Conservation (phyloP, 2,329 filamentous ascomycete species). For the Macrophomina pseudophaseolina region DNA sequence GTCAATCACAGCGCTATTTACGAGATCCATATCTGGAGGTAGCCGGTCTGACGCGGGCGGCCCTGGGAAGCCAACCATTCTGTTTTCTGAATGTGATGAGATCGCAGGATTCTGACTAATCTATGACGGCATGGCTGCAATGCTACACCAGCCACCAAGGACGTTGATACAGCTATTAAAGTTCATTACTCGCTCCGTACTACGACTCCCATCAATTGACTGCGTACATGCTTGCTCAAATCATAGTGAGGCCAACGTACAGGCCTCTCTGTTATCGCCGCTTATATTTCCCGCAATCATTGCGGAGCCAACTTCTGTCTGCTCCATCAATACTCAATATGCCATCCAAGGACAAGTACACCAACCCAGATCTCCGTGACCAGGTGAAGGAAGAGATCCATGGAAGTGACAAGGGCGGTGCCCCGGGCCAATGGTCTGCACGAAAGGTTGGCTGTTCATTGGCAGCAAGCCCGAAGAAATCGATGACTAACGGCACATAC, state of each 20-base stretch:
- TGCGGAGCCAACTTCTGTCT: not conserved
- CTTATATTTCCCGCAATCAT: not conserved
- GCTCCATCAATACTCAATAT: conserved; percentile 34
- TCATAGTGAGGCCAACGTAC: not conserved
- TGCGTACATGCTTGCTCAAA: not conserved
- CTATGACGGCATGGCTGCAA: conserved; percentile 16
- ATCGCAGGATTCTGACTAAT: not conserved
- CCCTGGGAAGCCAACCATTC: not conserved
- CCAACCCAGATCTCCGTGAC: conserved; percentile 52
- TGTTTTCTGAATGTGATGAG: conserved; percentile 6
- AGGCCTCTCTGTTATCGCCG: too few species aligned
- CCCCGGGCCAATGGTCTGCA: conserved; percentile 56
- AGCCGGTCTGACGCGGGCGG: not conserved
- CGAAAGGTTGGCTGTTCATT: conserved; percentile 44
- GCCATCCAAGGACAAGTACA: conserved; percentile 55
- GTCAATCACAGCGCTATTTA: conserved; percentile 13
- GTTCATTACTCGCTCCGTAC: not conserved
- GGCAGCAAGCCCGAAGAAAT: not conserved
- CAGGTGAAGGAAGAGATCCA: conserved; percentile 55
- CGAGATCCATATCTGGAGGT: not conserved
- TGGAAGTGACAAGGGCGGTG: conserved; percentile 52
- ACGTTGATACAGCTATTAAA: not conserved
- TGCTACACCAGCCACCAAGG: not conserved
- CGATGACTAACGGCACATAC: not conserved
- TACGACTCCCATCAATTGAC: not conserved